phyloP scores from a whole-genome alignment of 306 rosid species.

The Vigna hirtella region DNA sequence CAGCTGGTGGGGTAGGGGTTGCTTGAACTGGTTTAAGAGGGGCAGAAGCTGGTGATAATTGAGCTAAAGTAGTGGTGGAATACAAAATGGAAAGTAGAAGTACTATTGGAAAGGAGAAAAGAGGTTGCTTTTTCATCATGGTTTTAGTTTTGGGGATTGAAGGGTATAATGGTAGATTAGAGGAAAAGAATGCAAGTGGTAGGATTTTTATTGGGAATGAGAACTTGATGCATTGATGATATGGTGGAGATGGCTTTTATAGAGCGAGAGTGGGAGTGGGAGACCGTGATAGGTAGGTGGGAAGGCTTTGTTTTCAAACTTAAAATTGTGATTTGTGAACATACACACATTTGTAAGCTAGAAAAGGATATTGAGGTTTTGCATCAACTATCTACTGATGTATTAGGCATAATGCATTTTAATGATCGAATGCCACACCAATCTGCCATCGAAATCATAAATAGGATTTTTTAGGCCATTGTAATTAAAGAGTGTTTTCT shows the following conservation, averaged over 20 bases:
- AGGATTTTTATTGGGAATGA: conserved; percentile 11
- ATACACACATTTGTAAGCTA: neutral
- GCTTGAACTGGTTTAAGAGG: conserved; percentile 46
- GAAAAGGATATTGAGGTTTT: neutral
- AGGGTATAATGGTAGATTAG: neutral
- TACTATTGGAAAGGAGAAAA: conserved; percentile 38
- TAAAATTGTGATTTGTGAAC: conserved; percentile 35
- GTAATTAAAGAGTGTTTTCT: neutral
- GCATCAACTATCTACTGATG: neutral
- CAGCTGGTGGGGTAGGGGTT: conserved; percentile 35
- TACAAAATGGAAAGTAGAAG: conserved; percentile 29
- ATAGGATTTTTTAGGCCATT: neutral
- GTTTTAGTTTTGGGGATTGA: neutral
- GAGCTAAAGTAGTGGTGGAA: conserved; percentile 45
- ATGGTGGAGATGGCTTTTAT: conserved; percentile 31
- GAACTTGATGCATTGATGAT: conserved; percentile 40
- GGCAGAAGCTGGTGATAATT: conserved; percentile 51
- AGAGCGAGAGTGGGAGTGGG: neutral
- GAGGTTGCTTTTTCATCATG: conserved; percentile 33
- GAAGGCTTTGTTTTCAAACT: conserved; percentile 11
- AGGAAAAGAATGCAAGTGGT: neutral
- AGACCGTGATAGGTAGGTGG: conserved; percentile 47
- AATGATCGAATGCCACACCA: neutral
- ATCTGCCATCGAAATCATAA: neutral
- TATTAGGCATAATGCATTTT: neutral